Conservation (phyloP, 1,139 yeast genomes). For the Schizosaccharomyces versatilis region DNA sequence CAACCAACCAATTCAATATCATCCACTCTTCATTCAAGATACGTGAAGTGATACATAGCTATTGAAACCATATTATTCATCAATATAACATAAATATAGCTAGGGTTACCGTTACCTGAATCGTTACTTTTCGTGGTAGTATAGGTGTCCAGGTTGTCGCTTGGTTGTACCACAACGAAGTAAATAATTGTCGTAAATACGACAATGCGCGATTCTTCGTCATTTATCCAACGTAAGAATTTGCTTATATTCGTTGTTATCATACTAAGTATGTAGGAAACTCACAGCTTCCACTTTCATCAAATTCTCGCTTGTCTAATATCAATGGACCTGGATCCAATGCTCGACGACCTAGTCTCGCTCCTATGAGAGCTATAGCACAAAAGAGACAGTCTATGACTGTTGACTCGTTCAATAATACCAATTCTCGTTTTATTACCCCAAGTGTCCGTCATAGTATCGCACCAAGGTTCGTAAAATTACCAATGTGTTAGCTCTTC, state of each 20-base stretch:
- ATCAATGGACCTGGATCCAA: not conserved
- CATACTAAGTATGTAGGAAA: not conserved
- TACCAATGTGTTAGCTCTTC: too few species aligned
- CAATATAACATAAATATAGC: too few species aligned
- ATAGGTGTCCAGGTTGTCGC: too few species aligned
- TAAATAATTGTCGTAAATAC: too few species aligned
- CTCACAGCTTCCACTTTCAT: not conserved
- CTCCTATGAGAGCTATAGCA: not conserved
- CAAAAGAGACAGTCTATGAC: not conserved
- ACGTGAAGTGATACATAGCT: too few species aligned
- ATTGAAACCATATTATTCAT: too few species aligned
- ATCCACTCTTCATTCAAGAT: too few species aligned
- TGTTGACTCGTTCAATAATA: not conserved
- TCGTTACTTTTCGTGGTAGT: too few species aligned
- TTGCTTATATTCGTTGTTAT: not conserved
- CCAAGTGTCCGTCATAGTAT: not conserved
- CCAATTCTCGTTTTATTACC: not conserved
- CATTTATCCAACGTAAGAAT: not conserved
- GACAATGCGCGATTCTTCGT: slow-evolving; percentile 1
- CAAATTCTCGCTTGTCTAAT: not conserved
- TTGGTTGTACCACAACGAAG: too few species aligned
- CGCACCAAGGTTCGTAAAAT: not conserved
- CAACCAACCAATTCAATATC: too few species aligned
- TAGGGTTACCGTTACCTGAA: too few species aligned
- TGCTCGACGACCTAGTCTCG: not conserved